Conservation (phyloP, 768 basidiomycete species). For the Filobasidium floriforme region DNA sequence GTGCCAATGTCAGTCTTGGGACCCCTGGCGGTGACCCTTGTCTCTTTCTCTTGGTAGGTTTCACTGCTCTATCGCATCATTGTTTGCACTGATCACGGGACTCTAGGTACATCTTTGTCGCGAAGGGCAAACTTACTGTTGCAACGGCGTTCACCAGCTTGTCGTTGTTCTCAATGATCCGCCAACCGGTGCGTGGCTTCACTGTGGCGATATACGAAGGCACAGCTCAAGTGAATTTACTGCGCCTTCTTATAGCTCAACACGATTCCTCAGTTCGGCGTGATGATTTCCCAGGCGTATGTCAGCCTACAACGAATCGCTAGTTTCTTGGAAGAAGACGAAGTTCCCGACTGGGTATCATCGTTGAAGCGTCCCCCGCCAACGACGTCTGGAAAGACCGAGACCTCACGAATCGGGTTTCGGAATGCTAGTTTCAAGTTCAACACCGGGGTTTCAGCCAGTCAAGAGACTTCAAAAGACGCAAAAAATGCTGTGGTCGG, state of each 20-base stretch:
- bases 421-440: constrained; percentile 58
- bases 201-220: no score
- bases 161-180: constrained; percentile 74
- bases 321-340: constrained; percentile 62
- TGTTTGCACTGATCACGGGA: no score
- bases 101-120: constrained; percentile 67
- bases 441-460: constrained; percentile 51
- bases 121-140: constrained; percentile 66
- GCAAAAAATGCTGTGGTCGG: neutral
- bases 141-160: constrained; percentile 81
- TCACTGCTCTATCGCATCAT: neutral
- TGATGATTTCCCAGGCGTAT: constrained; percentile 63
- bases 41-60: constrained; percentile 17
- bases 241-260: constrained; percentile 8
- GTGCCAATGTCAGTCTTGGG: neutral
- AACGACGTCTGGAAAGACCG: constrained; percentile 9
- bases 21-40: constrained; percentile 15
- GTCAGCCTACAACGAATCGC: constrained; percentile 64
- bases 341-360: constrained; percentile 65
- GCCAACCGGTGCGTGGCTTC: constrained; percentile 9
- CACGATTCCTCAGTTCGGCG: constrained; percentile 53
- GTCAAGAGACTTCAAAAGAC: constrained; percentile 39
- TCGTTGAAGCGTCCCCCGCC: constrained; percentile 50
- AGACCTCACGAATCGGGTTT: constrained; percentile 52
- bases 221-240: no score